Evolutionary conservation across 2,329 filamentous ascomycete species (phyloP), one percentile per base, ranked within the genome.

Genomic region (Apiospora arundinis): DNA sequence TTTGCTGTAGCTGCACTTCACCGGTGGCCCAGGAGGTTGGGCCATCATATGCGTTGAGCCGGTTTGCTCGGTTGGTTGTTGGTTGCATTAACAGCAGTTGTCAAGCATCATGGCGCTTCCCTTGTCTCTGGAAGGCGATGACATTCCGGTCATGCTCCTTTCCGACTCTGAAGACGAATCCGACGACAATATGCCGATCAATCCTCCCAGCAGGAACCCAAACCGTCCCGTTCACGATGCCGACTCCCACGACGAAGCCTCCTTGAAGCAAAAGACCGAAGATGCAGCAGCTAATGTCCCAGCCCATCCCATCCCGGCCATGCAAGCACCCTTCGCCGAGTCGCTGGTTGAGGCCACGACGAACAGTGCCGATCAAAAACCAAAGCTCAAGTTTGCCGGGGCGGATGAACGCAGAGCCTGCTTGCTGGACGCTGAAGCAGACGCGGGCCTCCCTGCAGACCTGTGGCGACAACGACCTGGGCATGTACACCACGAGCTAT

Each of bases 321-420:
- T 96, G 89, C 94, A 96, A 80, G 89, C 88, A 73, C 93, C 94
- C 73, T 96, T 97, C 79, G 91, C 93, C 76, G 94, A 96, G 82
- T 95, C 93, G 1, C 89, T 96, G 75, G 84, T 90, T 71, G 94
- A 96, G 78, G 91, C 91, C 45, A 89, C 89, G 18, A 83, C 84
- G n/a, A 84, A 82, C 14, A 80, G 82, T 4, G 82, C 82, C 16
- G 77, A 80, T 6, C 75, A 78, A 46, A 89, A 90, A 75, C 88
- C 88, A 0, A 88, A 86, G 78, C 82, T 87, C 71, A 84, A 83
- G 67, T 84, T 85, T 71, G 81, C 87, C 45, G 88, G 89, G 80
- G 90, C 90, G 48, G 89, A 88, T 76, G 85, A 83, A 69, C 89
- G 92, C 75, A 90, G 91, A 74, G 91, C 90, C 75, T 85, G 85